These are phyloP conservation scores for Candida maris DNA, from an alignment of 805 yeast genomes.

Conservation along the genomic window DNA sequence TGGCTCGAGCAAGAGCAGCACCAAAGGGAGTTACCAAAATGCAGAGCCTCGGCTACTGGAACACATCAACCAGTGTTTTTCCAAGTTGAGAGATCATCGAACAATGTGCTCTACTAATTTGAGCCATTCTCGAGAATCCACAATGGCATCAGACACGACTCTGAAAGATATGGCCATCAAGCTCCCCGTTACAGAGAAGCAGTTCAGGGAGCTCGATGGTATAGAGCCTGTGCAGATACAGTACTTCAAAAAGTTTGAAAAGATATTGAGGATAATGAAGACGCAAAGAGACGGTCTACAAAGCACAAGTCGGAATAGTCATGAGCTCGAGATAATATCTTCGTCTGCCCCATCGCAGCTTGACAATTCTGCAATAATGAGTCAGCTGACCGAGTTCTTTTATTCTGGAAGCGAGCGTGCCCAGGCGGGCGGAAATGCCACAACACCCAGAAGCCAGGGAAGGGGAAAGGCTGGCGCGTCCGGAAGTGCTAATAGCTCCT, in stretches of 20 bases:
- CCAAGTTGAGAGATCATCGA: conserved; percentile 38
- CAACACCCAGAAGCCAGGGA: background rate
- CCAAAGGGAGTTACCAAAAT: background rate
- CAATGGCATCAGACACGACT: conserved; percentile 37
- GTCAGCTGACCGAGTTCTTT: conserved; percentile 16
- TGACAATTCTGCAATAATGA: conserved; percentile 12
- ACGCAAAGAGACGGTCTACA: conserved; percentile 14
- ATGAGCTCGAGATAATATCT: conserved; percentile 15
- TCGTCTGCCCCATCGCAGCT: conserved; percentile 18
- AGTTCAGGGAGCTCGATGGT: conserved; percentile 39
- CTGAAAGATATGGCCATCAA: conserved; percentile 52
- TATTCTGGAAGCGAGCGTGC: conserved; percentile 4
- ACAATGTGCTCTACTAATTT: conserved; percentile 39
- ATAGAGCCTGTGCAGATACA: conserved; percentile 30
- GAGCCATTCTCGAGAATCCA: conserved; percentile 32
- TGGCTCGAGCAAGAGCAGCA: background rate
- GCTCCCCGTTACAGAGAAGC: conserved; percentile 49
- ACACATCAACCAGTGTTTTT: conserved; percentile 30
- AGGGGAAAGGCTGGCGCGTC: no score
- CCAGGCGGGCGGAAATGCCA: conserved; percentile 1
- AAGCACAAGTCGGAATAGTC: conserved; percentile 3
- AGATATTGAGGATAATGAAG: conserved; percentile 21
- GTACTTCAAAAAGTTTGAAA: conserved; percentile 25
- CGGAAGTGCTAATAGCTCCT: conserved; percentile 2
- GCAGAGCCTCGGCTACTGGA: conserved; percentile 22